Evolutionary conservation across 139 green algal genomes (phyloP), one percentile per base, ranked within the genome.

Genomic region (Mychonastes homosphaera): DNA sequence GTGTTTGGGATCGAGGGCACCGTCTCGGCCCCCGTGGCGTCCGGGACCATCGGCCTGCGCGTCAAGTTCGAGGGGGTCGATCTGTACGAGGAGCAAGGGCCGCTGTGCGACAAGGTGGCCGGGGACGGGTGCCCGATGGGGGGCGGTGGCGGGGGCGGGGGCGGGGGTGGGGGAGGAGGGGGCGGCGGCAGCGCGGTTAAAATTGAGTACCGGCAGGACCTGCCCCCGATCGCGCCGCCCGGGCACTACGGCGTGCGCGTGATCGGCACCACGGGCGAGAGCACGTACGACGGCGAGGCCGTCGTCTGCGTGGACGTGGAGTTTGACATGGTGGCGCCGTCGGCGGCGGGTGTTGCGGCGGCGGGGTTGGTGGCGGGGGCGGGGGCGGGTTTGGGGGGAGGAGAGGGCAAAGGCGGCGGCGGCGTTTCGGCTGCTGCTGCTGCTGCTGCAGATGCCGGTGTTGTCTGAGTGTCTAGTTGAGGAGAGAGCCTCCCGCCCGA

Each of bases 211-310:
- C 62, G 69, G 10, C 62, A 81, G 47, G 48, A 53, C 12, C 63
- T 81, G 30, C 74, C 74, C 4, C 74, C 74, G 6, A 81, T 81
- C 33, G 74, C 74, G 9, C 74, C 74, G 0, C 74, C 74, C 35
- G 74, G 77, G 19, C n/a, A 52, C 55, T 49, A 43, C 6, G 18
- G 29, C 8, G 32, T 5, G 27, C 27, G 30, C 18, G 30, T n/a
- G n/a, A n/a, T n/a, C n/a, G n/a, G n/a, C n/a, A n/a, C n/a, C n/a
- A n/a, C n/a, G n/a, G n/a, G n/a, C n/a, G n/a, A n/a, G 12, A 44
- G 36, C 36, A n/a, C 36, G 13, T 13, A 44, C 36, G 47, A 62
- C n/a, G 28, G 45, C 6, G 16, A 26, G 9, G 74, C 77, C 63
- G 59, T 81, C 26, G 47, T 76, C 28, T 81, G 74, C 45, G 54